These are phyloP conservation scores for Elongisporangium senticosum DNA, from an alignment of 352 stramenopile genomes.

Conservation along the genomic window DNA sequence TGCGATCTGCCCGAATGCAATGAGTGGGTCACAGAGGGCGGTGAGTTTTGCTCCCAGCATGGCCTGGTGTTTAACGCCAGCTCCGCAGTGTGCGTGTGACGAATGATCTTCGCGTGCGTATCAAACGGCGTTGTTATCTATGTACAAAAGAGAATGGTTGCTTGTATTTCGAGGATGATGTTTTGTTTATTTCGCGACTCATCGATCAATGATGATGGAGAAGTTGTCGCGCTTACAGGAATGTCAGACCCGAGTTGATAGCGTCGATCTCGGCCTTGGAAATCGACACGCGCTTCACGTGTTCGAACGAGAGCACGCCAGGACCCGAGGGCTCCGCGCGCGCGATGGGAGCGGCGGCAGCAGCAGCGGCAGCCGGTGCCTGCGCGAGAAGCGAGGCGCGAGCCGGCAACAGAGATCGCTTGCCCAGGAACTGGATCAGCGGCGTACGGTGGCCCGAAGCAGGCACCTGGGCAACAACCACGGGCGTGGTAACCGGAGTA, in stretches of 20 bases:
- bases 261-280: conserved; percentile 57
- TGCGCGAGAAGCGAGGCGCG: conserved; percentile 23
- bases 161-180: conserved; percentile 1
- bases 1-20: conserved; percentile 51
- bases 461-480: conserved; percentile 6
- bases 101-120: neutral
- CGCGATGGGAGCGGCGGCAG: conserved; percentile 11
- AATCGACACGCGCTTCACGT: conserved; percentile 60
- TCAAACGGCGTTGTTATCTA: conserved; percentile 6
- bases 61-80: conserved; percentile 32
- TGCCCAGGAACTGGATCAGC: conserved; percentile 67
- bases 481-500: conserved; percentile 31
- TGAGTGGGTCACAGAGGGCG: conserved; percentile 67
- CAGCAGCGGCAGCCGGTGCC: conserved; percentile 12
- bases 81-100: conserved; percentile 50
- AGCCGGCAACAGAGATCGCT: conserved; percentile 53
- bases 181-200: conserved; percentile 4
- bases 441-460: conserved; percentile 41
- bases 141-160: conserved; percentile 13
- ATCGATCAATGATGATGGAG: neutral
- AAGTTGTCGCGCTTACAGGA: conserved; percentile 34
- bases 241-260: conserved; percentile 78
- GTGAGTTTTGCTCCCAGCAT: conserved; percentile 52
- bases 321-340: conserved; percentile 50
- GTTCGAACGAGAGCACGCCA: conserved; percentile 58